Evolutionary conservation across 805 yeast species (phyloP), one percentile per base, ranked within the genome.

Genomic region (Saccharomycopsis vini): DNA sequence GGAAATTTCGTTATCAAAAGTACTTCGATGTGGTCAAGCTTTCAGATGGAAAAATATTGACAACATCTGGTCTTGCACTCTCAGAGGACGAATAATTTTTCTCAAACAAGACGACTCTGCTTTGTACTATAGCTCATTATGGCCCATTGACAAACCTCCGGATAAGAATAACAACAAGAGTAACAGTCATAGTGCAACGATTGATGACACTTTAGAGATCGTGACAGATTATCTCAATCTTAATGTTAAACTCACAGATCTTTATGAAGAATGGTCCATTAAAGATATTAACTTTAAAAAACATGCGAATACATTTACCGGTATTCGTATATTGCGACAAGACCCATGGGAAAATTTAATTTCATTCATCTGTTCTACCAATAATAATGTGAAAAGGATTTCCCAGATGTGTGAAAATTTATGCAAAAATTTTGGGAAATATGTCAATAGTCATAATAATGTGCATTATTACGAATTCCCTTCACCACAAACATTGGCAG

Each of bases 281-380:
- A 69, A 62, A 16, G 94, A 87, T 57, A 40, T 65, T 16, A 60
- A 65, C 18, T 81, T 78, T 54, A 58, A 58, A 37, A 61, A 59
- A 40, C 58, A 57, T 42, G 42, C 63, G 4, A 50, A 59, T 31
- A 56, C 54, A 24, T 76, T 77, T 44, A 67, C 67, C 3, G 97
- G 97, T 0, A 78, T 90, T 16, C 65, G 98, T 24, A 86, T 90
- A 50, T 69, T 92, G 22, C 70, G 89, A 30, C 97, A 92, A 60
- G 96, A 90, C 51, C 97, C 98, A 0, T 92, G 97, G 97, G 98
- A 92, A 53, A 87, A 90, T 35, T 66, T 88, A 36, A 65, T 90
- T 16, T 83, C 92, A 2, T 92, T 90, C 52, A 92, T 92, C 9
- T 92, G 97, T 62, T 86, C 95, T 2, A 80, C 95, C n/a, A 92